A percentile compares a stretch with the other conserved stretches of the same genome.
Evolutionary conservation across 2,329 filamentous ascomycete species (phyloP).

Genomic region (Beauveria bassiana): DNA sequence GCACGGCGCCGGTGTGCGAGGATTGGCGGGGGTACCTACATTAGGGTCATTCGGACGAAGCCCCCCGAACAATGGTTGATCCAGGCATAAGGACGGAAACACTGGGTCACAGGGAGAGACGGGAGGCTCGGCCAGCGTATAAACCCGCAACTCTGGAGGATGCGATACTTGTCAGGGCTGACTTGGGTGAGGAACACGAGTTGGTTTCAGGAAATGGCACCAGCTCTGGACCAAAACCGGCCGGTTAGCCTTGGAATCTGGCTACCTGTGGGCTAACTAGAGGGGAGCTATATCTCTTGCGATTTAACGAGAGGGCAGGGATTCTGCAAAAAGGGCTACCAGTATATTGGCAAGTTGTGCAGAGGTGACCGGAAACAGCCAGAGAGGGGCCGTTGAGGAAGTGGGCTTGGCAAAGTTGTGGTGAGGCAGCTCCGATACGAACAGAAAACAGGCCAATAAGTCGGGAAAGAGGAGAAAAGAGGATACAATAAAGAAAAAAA

Average conservation of each 20-base stretch:
- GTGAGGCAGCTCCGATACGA: neutral
- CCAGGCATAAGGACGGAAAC: neutral
- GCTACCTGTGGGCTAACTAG: neutral
- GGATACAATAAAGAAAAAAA: neutral
- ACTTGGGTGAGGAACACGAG: neutral
- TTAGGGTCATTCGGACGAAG: conserved; percentile 4
- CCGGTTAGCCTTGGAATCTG: neutral
- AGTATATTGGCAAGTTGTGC: neutral
- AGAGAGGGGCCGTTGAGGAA: neutral
- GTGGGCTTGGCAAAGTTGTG: neutral
- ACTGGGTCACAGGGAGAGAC: neutral
- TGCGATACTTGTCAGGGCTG: neutral
- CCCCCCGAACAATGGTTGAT: conserved; percentile 2
- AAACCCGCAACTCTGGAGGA: neutral
- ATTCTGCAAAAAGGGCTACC: neutral
- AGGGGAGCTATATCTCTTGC: neutral
- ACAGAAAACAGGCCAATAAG: too few relatives aligned
- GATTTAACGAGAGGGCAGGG: neutral
- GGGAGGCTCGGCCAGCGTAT: neutral
- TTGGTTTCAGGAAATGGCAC: neutral
- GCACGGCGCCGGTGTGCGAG: neutral
- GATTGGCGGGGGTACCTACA: conserved; percentile 7
- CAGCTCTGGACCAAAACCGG: neutral
- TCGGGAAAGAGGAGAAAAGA: neutral
- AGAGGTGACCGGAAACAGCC: neutral